Evolutionary conservation across 495 filamentous ascomycete genomes (phyloP), one percentile per base, ranked within the genome.

Genomic region (Aspergillus funiculosus): DNA sequence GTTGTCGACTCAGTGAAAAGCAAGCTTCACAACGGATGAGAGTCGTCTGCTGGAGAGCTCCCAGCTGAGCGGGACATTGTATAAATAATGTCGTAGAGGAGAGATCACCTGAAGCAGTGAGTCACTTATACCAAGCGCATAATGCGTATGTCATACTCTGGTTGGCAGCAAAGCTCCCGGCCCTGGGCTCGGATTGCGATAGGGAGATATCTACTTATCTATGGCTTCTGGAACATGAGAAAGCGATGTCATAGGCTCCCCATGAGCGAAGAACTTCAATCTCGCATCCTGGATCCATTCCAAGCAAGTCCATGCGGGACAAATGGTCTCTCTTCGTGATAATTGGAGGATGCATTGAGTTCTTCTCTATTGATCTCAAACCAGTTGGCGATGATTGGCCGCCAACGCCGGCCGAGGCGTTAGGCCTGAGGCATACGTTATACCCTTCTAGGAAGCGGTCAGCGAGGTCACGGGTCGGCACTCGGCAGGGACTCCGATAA

Each of bases 311-410:
- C 40, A 43, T 28, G 29, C 46, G 43, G 28, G 19, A 26, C 24
- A 17, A 20, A 2, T 24, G 9, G 25, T 13, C 30, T 29, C 11
- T 3, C 24, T 14, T 9, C 22, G 15, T 32, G 21, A 45, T 26
- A 7, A 36, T 37, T 26, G 21, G 43, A 17, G 17, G 13, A 19
- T n/a, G n/a, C n/a, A 21, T 38, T 30, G 21, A 35, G 14, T n/a
- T n/a, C n/a, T n/a, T n/a, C n/a, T n/a, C n/a, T n/a, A 24, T 29
- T 46, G 43, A 51, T 56, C 41, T 30, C 22, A 51, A 53, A 53
- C 43, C 1, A 14, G 28, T 25, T 2, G 27, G 7, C 9, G 22
- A 13, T 62, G 56, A 67, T 69, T 69, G 66, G 66, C 41, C 37
- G 48, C 43, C 46, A 56, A 41, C 60, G 56, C 66, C 65, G 60